Evolutionary conservation across 2,329 filamentous ascomycete genomes (phyloP), one percentile per base, ranked within the genome.

Genomic region (Xylaria sp.): DNA sequence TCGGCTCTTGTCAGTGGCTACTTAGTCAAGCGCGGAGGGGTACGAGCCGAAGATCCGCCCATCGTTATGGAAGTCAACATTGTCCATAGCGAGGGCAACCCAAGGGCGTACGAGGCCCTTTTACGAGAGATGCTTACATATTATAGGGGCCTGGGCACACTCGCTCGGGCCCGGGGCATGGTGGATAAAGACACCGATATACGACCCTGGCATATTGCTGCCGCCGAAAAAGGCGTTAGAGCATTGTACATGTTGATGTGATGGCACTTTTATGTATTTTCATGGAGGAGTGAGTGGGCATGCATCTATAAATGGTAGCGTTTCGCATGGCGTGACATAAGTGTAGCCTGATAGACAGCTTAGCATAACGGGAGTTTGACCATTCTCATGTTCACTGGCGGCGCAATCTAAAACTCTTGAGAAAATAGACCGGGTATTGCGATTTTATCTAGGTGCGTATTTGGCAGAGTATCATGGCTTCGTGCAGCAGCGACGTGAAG

Each of bases 141-240:
- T 73, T 94, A 89, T 71, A 78, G 90, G 43, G 87, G 85, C 0
- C 73, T 95, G 64, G 88, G 87, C 0, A 85, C 90, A 17, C 72
- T 95, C 68, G 90, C 90, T 1, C 83, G 87, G 65, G 84, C 87
- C 21, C 85, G 89, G 62, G 90, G 87, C 0, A 78, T 88, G 70
- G 79, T 87, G 70, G 83, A 86, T 69, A 75, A 81, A 62, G 79
- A 86, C 55, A 81, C 78, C 49, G 86, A 88, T 70, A 81, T 87
- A n/a, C 78, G 90, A 69, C 91, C 91, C 17, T 92, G 91, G 89
- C 91, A 94, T 79, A 79, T 94, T 62, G 88, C 87, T 11, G 88
- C 85, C 17, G 90, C 87, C 2, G 84, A 90, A 75, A 89, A 89
- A 76, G 89, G 85, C 2, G 87, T 87, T 3, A 80, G 85, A 72